These are phyloP conservation scores for Pseudogymnoascus sp. DNA, from an alignment of 2,329 filamentous ascomycete genomes.

Conservation along the genomic window DNA sequence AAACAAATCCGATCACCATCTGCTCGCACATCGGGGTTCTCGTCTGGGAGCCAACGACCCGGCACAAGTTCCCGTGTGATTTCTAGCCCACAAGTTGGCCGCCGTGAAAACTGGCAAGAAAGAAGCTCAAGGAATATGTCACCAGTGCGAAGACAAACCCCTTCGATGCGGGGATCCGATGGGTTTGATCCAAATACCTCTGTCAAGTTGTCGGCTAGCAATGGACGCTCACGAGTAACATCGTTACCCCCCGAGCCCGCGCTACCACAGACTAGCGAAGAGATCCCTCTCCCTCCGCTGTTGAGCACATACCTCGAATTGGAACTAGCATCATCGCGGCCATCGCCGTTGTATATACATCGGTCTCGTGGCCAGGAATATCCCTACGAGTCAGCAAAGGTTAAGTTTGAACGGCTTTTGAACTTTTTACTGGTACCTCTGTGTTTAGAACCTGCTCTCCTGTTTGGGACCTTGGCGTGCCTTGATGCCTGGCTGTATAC, in stretches of 20 bases:
- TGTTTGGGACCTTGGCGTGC: slow-evolving; percentile 84
- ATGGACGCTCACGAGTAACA: slow-evolving; percentile 13
- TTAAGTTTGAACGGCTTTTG: slow-evolving; percentile 84
- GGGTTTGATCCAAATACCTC: slow-evolving; percentile 21
- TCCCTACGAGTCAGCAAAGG: slow-evolving; percentile 83
- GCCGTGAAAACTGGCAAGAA: neutral
- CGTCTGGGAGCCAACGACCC: neutral
- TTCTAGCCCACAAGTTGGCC: neutral
- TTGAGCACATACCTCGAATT: slow-evolving; percentile 57
- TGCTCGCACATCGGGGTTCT: slow-evolving; percentile 14
- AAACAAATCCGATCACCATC: slow-evolving; percentile 10
- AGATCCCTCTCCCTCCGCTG: slow-evolving; percentile 57
- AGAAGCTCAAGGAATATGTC: slow-evolving; percentile 10
- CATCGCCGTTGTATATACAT: slow-evolving; percentile 58
- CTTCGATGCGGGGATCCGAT: slow-evolving; percentile 20
- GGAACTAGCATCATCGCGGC: slow-evolving; percentile 52
- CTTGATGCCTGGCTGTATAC: slow-evolving; percentile 95
- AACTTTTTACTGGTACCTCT: slow-evolving; percentile 80
- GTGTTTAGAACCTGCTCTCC: slow-evolving; percentile 73
- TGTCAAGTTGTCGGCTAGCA: slow-evolving; percentile 11
- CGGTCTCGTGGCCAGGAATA: slow-evolving; percentile 46
- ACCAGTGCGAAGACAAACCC: slow-evolving; percentile 21
- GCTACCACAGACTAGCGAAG: slow-evolving; percentile 22
- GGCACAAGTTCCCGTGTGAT: neutral
- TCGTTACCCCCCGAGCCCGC: slow-evolving; percentile 32